Conservation (phyloP, 495 filamentous ascomycete species). For the Aspergillus mulundensis region DNA sequence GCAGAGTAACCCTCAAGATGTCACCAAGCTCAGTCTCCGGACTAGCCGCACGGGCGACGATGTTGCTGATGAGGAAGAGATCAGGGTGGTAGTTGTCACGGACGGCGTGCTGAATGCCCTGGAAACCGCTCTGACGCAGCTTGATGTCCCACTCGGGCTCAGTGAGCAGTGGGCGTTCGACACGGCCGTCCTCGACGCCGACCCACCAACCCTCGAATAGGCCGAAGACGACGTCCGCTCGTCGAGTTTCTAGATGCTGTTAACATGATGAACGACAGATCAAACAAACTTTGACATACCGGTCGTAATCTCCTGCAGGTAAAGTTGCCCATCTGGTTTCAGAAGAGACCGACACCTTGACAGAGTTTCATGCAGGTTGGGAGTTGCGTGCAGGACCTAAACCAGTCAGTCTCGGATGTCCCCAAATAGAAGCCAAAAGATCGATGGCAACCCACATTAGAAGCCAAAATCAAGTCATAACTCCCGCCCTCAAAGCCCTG, state of each 20-base stretch:
- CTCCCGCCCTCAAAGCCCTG: conserved; percentile 45
- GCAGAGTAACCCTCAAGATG: no score
- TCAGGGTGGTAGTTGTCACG: conserved; percentile 31
- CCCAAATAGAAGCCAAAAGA: no score
- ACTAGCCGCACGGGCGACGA: not conserved
- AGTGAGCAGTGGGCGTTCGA: conserved; percentile 23
- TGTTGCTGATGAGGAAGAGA: conserved; percentile 1
- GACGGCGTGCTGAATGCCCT: not conserved
- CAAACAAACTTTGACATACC: not conserved
- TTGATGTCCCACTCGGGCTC: conserved; percentile 23
- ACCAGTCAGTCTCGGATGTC: no score
- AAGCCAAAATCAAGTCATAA: conserved; percentile 53
- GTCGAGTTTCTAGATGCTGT: not conserved
- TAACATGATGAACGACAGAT: no score
- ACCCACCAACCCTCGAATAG: conserved; percentile 27
- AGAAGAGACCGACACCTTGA: conserved; percentile 34
- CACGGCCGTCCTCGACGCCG: conserved; percentile 27
- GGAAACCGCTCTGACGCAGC: conserved; percentile 10
- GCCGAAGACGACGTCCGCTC: conserved; percentile 2
- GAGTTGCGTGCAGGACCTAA: conserved; percentile 49
- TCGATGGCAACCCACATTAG: conserved; percentile 21
- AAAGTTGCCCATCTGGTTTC: conserved; percentile 18
- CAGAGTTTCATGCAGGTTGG: conserved; percentile 33
- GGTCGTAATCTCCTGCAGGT: conserved; percentile 23
- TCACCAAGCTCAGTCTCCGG: not conserved